Conservation (phyloP, 495 filamentous ascomycete species). For the Penicillium coprophilum region DNA sequence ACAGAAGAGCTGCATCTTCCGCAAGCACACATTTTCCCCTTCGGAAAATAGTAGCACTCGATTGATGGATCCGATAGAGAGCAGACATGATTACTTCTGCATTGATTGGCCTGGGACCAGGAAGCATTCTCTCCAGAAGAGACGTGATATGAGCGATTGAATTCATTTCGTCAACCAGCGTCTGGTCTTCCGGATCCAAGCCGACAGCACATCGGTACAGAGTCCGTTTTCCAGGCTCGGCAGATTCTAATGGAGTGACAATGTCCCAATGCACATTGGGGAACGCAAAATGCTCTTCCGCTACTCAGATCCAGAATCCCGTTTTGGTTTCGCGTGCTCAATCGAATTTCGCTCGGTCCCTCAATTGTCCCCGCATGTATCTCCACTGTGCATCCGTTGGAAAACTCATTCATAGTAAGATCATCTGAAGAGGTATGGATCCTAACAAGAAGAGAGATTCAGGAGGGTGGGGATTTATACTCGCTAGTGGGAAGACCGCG, state of each 20-base stretch:
- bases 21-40: slow-evolving; percentile 10
- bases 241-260: background rate
- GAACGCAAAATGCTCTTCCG: no score
- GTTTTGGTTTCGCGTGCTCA: no score
- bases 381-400: no score
- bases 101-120: slow-evolving; percentile 8
- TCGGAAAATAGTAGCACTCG: slow-evolving; percentile 5
- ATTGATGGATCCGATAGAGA: slow-evolving; percentile 11
- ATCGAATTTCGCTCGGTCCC: no score
- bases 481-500: background rate
- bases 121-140: background rate
- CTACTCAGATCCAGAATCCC: no score
- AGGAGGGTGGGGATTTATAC: background rate
- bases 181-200: background rate
- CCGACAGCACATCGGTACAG: background rate
- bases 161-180: background rate
- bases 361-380: no score
- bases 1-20: slow-evolving; percentile 12
- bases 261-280: background rate
- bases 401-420: no score
- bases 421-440: no score
- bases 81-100: background rate
- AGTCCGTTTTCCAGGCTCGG: background rate
- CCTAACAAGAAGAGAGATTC: background rate
- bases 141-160: background rate